These are phyloP conservation scores for Pestalotiopsis sp. DNA, from an alignment of 2,329 filamentous ascomycete species.

Conservation along the genomic window DNA sequence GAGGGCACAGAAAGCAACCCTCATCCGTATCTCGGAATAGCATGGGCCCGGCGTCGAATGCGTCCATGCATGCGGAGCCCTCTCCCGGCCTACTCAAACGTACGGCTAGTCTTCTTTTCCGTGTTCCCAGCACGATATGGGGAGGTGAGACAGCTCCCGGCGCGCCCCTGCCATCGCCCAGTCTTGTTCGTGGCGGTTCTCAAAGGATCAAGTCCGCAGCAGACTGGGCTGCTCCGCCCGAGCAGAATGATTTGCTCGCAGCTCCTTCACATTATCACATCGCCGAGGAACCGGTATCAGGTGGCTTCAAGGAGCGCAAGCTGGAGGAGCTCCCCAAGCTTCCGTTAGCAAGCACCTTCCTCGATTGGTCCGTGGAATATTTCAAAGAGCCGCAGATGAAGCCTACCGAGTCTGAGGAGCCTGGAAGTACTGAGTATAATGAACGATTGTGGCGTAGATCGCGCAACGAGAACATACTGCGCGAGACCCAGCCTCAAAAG, in stretches of 20 bases:
- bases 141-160: conserved; percentile 44
- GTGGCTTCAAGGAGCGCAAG: conserved; percentile 69
- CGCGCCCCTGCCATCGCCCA: conserved; percentile 32
- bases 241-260: conserved; percentile 72
- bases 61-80: conserved; percentile 45
- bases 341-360: conserved; percentile 80
- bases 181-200: conserved; percentile 39
- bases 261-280: conserved; percentile 74
- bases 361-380: conserved; percentile 97
- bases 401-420: conserved; percentile 91
- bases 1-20: conserved; percentile 44
- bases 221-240: conserved; percentile 61
- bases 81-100: conserved; percentile 64
- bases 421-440: conserved; percentile 95
- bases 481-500: conserved; percentile 92
- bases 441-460: conserved; percentile 89
- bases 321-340: conserved; percentile 63
- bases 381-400: conserved; percentile 99
- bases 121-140: conserved; percentile 50
- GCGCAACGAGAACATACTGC: conserved; percentile 89
- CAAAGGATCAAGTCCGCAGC: conserved; percentile 43
- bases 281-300: conserved; percentile 78
- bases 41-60: conserved; percentile 38
- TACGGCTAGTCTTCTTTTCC: conserved; percentile 67
- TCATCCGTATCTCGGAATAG: conserved; percentile 45